Percentiles rank a stretch among this genome's conserved stretches.
These are phyloP conservation scores for Serendipita sp. DNA, from an alignment of 768 basidiomycete genomes.

Conservation along the genomic window DNA sequence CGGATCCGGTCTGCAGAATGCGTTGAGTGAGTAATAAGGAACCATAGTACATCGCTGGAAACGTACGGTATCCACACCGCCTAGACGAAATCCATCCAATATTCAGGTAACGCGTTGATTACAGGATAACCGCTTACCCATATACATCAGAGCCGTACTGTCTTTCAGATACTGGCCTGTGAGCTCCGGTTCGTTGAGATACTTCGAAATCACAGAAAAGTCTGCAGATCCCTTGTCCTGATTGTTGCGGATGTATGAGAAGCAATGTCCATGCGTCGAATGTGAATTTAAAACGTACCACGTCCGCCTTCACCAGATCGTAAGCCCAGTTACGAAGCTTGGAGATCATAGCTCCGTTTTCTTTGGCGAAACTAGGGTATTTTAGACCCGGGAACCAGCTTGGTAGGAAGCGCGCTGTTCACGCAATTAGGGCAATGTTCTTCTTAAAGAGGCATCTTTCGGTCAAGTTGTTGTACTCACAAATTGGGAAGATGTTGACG, in stretches of 20 bases:
- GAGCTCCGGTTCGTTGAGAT: neutral
- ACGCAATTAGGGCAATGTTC: neutral
- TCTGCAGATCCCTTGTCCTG: neutral
- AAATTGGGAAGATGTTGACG: neutral
- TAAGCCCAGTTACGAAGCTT: neutral
- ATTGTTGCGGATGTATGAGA: neutral
- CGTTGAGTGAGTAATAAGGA: neutral
- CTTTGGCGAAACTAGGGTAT: conserved; percentile 34
- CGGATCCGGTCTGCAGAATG: neutral
- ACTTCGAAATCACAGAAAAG: neutral
- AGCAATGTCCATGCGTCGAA: too few species aligned
- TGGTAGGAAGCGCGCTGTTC: conserved; percentile 34
- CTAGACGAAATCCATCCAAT: neutral
- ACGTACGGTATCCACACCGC: conserved; percentile 2
- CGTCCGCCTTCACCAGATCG: neutral
- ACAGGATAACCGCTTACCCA: neutral
- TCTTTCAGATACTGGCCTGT: neutral
- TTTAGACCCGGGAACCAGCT: conserved; percentile 51
- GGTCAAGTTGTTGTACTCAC: neutral
- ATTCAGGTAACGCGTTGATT: neutral
- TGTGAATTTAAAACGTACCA: neutral
- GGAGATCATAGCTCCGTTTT: neutral
- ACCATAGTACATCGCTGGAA: neutral
- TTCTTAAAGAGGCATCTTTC: neutral
- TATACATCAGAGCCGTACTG: neutral